Percentiles rank a stretch among this genome's conserved stretches.
Evolutionary conservation across 2,329 filamentous ascomycete species (phyloP).

Genomic region (Neopestalotiopsis clavispora): DNA sequence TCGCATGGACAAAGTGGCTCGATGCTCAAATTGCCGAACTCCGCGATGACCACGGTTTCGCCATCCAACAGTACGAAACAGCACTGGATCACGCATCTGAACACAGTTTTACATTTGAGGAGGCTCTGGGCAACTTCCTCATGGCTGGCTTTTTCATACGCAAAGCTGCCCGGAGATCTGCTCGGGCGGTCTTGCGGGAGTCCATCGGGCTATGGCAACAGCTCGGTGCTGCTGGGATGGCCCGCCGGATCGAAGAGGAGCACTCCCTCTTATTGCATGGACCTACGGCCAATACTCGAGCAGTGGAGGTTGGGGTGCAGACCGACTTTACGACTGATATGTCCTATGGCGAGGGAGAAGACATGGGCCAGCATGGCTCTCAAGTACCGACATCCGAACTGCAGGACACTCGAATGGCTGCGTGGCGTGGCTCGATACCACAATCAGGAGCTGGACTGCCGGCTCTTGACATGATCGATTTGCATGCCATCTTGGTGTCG

Average conservation of each 20-base stretch:
- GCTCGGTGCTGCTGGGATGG: constrained; percentile 72
- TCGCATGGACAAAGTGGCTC: constrained; percentile 70
- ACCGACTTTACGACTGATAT: constrained; percentile 71
- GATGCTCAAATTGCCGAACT: constrained; percentile 73
- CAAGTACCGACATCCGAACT: constrained; percentile 52
- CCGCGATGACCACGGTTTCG: constrained; percentile 57
- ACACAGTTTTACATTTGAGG: constrained; percentile 70
- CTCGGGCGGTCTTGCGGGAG: constrained; percentile 71
- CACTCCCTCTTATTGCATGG: constrained; percentile 71
- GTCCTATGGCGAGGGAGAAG: constrained; percentile 54
- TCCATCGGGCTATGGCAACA: constrained; percentile 71
- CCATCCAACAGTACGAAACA: constrained; percentile 70
- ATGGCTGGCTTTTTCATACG: constrained; percentile 75
- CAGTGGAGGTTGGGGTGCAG: constrained; percentile 69
- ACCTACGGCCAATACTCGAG: constrained; percentile 61
- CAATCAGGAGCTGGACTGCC: constrained; percentile 68
- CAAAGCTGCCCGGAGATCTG: constrained; percentile 68
- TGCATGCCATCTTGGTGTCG: constrained; percentile 78
- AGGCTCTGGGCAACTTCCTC: constrained; percentile 74
- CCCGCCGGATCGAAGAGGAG: constrained; percentile 69
- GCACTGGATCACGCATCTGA: constrained; percentile 74
- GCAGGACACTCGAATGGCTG: constrained; percentile 63
- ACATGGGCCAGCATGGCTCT: constrained; percentile 37
- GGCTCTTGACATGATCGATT: constrained; percentile 81
- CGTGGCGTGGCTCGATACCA: constrained; percentile 66